phyloP scores from a whole-genome alignment of 257 asterid genomes.

The Solanum infundibuliforme region DNA sequence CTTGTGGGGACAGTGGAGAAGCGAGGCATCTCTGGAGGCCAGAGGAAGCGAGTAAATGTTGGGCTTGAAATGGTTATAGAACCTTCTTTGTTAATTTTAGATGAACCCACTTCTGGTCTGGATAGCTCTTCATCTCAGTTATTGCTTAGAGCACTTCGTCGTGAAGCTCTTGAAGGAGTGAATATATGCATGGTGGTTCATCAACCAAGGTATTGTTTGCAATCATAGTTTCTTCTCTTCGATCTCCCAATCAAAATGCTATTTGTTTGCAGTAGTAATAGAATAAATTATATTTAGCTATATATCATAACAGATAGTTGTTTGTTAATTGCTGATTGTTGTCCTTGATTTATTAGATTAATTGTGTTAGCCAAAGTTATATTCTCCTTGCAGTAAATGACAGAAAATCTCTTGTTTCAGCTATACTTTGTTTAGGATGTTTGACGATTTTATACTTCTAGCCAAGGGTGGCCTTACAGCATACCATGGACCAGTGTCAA shows the following conservation, averaged over 20 bases:
- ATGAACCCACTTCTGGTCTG: slow-evolving; percentile 93
- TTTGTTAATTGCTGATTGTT: background rate
- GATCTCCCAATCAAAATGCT: background rate
- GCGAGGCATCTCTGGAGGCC: slow-evolving; percentile 94
- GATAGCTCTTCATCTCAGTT: slow-evolving; percentile 95
- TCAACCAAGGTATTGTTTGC: slow-evolving; percentile 68
- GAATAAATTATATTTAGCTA: background rate
- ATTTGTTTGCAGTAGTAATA: background rate
- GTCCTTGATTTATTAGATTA: background rate
- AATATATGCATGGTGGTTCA: slow-evolving; percentile 94
- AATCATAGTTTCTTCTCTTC: background rate
- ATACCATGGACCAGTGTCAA: slow-evolving; percentile 75
- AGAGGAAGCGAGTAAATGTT: slow-evolving; percentile 87
- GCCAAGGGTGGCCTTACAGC: slow-evolving; percentile 90
- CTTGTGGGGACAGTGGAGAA: slow-evolving; percentile 90
- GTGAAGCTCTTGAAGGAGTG: slow-evolving; percentile 94
- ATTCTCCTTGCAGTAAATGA: background rate
- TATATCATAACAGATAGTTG: background rate
- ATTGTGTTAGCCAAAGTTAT: background rate
- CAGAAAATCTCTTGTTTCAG: slow-evolving; percentile 34
- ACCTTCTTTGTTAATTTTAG: slow-evolving; percentile 84
- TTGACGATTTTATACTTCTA: slow-evolving; percentile 82
- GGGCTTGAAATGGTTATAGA: slow-evolving; percentile 97
- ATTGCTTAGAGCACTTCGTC: slow-evolving; percentile 83
- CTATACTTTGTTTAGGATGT: slow-evolving; percentile 78